A percentile compares a stretch with the other conserved stretches of the same genome.
Evolutionary conservation across 805 yeast genomes (phyloP).

Genomic region (Candida andamanensis): DNA sequence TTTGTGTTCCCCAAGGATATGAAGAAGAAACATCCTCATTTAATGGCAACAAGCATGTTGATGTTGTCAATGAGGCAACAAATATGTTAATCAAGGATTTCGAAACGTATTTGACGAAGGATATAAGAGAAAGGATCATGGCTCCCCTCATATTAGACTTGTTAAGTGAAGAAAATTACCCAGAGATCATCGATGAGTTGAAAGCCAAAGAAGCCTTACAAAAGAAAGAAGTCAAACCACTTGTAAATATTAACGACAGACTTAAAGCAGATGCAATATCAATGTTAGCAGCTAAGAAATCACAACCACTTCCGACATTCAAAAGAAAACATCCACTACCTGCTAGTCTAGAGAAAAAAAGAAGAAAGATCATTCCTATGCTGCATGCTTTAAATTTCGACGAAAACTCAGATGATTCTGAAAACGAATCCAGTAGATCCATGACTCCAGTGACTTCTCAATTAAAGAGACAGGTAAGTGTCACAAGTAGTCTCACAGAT

Average conservation of each 20-base stretch:
- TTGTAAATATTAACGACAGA: conserved; percentile 10
- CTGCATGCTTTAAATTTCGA: conserved; percentile 49
- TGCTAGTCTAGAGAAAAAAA: conserved; percentile 10
- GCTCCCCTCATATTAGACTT: conserved; percentile 63
- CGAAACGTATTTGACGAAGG: conserved; percentile 57
- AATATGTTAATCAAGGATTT: conserved; percentile 58
- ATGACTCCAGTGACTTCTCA: conserved; percentile 26
- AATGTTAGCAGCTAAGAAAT: conserved; percentile 17
- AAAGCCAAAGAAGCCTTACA: conserved; percentile 22
- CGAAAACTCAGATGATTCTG: conserved; percentile 29
- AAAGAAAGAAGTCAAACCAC: conserved; percentile 14
- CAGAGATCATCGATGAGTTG: conserved; percentile 38
- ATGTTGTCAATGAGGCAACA: conserved; percentile 54
- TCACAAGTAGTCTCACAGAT: conserved; percentile 19
- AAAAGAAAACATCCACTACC: conserved; percentile 26
- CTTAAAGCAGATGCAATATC: conserved; percentile 24
- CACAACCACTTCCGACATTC: conserved; percentile 27
- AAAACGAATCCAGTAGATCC: conserved; percentile 34
- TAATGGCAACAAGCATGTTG: conserved; percentile 7
- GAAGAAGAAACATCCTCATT: conserved; percentile 7
- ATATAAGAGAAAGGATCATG: conserved; percentile 66
- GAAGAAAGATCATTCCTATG: conserved; percentile 41
- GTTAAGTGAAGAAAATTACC: conserved; percentile 55
- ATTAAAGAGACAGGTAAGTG: conserved; percentile 26
- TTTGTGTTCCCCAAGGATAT: conserved; percentile 46